phyloP scores from a whole-genome alignment of 805 yeast genomes.

The Hanseniaspora vineae region DNA sequence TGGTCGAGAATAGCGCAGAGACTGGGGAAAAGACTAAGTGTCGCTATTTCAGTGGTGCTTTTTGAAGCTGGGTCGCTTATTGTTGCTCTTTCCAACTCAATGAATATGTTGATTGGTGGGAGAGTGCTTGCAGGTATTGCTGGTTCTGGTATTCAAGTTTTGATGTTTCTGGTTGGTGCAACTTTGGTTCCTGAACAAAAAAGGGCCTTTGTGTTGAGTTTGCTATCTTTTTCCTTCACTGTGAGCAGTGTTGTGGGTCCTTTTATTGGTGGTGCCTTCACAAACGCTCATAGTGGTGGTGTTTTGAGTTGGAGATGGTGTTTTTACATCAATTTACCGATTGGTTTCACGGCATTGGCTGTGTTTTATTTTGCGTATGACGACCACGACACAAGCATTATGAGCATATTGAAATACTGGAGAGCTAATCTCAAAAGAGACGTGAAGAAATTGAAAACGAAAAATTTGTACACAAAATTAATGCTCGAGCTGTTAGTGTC shows the following conservation, averaged over 20 bases:
- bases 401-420: not conserved
- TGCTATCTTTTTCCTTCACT: constrained; percentile 25
- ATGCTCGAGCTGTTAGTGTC: constrained; percentile 7
- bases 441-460: not conserved
- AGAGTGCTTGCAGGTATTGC: constrained; percentile 61
- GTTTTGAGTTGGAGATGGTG: constrained; percentile 60
- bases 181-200: constrained; percentile 13
- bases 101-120: constrained; percentile 55
- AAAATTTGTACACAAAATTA: not conserved
- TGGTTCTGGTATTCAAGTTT: constrained; percentile 51
- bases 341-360: constrained; percentile 34
- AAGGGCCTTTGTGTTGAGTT: constrained; percentile 14
- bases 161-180: constrained; percentile 41
- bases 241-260: constrained; percentile 48
- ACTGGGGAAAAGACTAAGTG: constrained; percentile 39
- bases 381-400: not conserved
- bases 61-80: constrained; percentile 53
- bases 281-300: constrained; percentile 33
- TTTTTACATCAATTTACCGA: constrained; percentile 54
- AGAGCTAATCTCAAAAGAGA: not conserved
- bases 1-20: constrained; percentile 46
- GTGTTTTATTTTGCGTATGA: constrained; percentile 7
- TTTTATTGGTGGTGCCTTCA: constrained; percentile 51
- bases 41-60: constrained; percentile 34
- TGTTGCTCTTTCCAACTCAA: constrained; percentile 38